Base-by-base conservation (phyloP, 2,329 filamentous ascomycete genomes). In the Scorias spongiosa region DNA sequence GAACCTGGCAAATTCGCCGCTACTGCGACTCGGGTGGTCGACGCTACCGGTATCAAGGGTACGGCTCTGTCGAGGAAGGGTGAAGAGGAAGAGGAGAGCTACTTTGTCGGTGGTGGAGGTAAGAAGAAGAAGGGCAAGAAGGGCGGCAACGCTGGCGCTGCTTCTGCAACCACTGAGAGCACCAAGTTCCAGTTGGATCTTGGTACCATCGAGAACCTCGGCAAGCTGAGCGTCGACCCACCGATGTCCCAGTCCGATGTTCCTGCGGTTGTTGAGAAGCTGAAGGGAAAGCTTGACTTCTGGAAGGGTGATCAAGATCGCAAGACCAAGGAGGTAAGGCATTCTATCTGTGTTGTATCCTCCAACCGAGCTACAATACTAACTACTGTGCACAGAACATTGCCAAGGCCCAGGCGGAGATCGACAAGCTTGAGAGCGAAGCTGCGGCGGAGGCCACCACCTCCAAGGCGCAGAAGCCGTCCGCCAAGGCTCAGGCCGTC, bases 351-450 rank as follows among this genome's bases (percentile, higher is more conserved):
- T 18, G 42, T 46, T 42, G 49, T 28, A 38, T 50, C 47, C 10
- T n/a, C 32, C 15, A 34, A 26, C 11, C 14, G 6, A 20, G 10
- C 8, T 3, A 43, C 2, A 7, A 12, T 43, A 29, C 44, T 42
- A 42, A 47, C 51, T 57, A 47, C 52, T 26, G 18, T 7, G 7
- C 34, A 26, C 57, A 96, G 91, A 98, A 98, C 72, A 81, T 96
- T 48, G 84, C 86, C 51, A 94, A 95, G 67, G 91, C 91, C 48
- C 83, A 94, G 72, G 89, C 89, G 66, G 87, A 95, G 65, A 93
- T 98, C 50, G 85, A 88, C 61, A 80, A 80, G 54, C 76, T 96
- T 38, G 76, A 80, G 54, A 68, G 73, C 44, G 89, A 95, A 61
- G 78, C 80, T 44, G 70, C 65, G 48, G 71, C 71, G 50, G 65